Conservation (phyloP, 495 filamentous ascomycete genomes). For the Hyphodiscus hymeniophilus region DNA sequence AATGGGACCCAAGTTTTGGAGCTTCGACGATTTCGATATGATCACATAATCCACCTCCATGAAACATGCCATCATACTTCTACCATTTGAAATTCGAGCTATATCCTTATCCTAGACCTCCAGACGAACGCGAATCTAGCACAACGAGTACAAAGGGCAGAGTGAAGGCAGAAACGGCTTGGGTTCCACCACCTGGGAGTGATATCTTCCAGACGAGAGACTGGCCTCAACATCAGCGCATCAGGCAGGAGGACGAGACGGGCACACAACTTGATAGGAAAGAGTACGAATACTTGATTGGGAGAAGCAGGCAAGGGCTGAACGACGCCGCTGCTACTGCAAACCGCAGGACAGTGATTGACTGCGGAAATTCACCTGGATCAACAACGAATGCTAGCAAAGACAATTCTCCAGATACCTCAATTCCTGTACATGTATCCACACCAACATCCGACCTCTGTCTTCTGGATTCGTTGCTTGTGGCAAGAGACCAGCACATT, state of each 20-base stretch:
- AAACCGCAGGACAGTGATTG: conserved; percentile 10
- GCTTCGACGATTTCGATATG: neutral
- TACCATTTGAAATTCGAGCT: conserved; percentile 89
- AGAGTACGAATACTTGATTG: conserved; percentile 6
- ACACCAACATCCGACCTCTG: conserved; percentile 6
- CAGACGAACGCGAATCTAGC: neutral
- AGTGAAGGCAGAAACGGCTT: conserved; percentile 16
- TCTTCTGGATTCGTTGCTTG: neutral
- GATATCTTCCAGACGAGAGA: conserved; percentile 37
- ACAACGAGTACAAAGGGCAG: conserved; percentile 8
- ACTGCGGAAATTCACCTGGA: conserved; percentile 16
- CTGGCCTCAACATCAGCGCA: conserved; percentile 32
- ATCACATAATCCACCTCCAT: neutral
- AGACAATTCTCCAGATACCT: neutral
- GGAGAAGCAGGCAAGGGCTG: neutral
- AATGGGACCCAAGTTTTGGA: conserved; percentile 31
- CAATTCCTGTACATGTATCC: neutral
- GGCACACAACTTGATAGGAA: conserved; percentile 9
- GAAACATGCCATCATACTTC: conserved; percentile 49
- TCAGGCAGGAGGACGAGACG: neutral
- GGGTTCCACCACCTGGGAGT: conserved; percentile 32
- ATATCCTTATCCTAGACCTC: conserved; percentile 38
- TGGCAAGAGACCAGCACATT: conserved; percentile 6
- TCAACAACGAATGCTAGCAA: neutral
- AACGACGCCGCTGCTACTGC: neutral